Evolutionary conservation across 805 yeast species (phyloP).

Genomic region (Ogataea parapolymorpha): DNA sequence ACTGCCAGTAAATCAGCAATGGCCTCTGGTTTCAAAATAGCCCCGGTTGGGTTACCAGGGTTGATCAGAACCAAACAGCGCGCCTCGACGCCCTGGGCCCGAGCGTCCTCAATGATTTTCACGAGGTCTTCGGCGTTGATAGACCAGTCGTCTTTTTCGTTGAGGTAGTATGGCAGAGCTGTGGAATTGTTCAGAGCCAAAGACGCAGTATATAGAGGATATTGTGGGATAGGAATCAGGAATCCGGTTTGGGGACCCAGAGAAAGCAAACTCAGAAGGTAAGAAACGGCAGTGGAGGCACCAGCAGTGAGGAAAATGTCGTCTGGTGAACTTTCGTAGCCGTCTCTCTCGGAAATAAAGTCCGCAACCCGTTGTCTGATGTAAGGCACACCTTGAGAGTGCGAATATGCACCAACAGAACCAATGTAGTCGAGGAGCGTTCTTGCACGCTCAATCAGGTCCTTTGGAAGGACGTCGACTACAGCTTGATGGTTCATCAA

Average conservation of each 20-base stretch:
- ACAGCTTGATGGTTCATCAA: slow-evolving; percentile 42
- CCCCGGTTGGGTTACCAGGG: slow-evolving; percentile 99
- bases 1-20: slow-evolving; percentile 70
- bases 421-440: slow-evolving; percentile 59
- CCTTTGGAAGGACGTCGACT: slow-evolving; percentile 47
- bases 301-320: slow-evolving; percentile 87
- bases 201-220: slow-evolving; percentile 95
- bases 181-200: slow-evolving; percentile 78
- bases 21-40: slow-evolving; percentile 61
- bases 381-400: slow-evolving; percentile 79
- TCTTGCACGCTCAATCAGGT: slow-evolving; percentile 72
- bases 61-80: slow-evolving; percentile 88
- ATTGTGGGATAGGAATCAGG: slow-evolving; percentile 96
- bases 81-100: slow-evolving; percentile 53
- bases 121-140: slow-evolving; percentile 67
- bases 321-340: slow-evolving; percentile 60
- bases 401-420: slow-evolving; percentile 93
- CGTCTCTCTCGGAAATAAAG: slow-evolving; percentile 79
- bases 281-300: slow-evolving; percentile 91
- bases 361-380: slow-evolving; percentile 77
- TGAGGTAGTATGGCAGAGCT: slow-evolving; percentile 81
- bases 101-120: slow-evolving; percentile 46
- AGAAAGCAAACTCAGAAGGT: slow-evolving; percentile 68
- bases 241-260: slow-evolving; percentile 69
- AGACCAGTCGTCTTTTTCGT: slow-evolving; percentile 83